Evolutionary conservation across 169 alveolate genomes (phyloP), one percentile per base, ranked within the genome.

Genomic region (Plasmodium vivax): DNA sequence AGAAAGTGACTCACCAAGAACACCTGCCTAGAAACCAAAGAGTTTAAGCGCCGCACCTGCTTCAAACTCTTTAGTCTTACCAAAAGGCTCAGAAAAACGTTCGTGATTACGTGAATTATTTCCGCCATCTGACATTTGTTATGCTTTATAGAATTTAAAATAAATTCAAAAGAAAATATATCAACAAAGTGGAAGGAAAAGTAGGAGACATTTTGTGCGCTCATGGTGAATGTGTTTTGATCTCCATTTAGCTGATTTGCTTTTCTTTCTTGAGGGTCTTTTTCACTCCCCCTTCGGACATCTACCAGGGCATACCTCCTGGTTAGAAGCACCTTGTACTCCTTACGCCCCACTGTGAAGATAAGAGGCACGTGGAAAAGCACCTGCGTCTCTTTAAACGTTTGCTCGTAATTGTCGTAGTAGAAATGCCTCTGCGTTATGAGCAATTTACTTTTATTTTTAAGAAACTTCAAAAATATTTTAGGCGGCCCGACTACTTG

Each of bases 151-250:
- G 82, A 32, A 71, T 87, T 87, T 87, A 87, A 14, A 12, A 87
- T 27, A 87, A 75, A 79, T 23, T 27, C 14, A 87, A 87, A 87
- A 6, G 93, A 75, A 51, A 41, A 75, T 68, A 87, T 87, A 43
- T 87, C 87, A 75, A 74, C 83, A 87, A 77, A 87, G 82, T 87
- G 93, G 72, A 54, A 87, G 8, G 93, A 87, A 45, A 87, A 87
- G 68, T 87, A 87, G 30, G 82, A 75, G 45, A 19, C 51, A 27
- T 87, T 79, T 56, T 32, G 36, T 2, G 43, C n/a, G 7, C 10
- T 71, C 75, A 84, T 56, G 27, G 27, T 84, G 54, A 84, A 36
- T 9, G 80, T 82, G 34, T 58, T 56, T 56, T n/a, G 34, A 6
- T 77, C 38, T 27, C 23, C 3, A 30, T 54, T 82, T 30, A 54